Conservation (phyloP, 176 grass and related monocot species). For the Miscanthus lutarioriparius region DNA sequence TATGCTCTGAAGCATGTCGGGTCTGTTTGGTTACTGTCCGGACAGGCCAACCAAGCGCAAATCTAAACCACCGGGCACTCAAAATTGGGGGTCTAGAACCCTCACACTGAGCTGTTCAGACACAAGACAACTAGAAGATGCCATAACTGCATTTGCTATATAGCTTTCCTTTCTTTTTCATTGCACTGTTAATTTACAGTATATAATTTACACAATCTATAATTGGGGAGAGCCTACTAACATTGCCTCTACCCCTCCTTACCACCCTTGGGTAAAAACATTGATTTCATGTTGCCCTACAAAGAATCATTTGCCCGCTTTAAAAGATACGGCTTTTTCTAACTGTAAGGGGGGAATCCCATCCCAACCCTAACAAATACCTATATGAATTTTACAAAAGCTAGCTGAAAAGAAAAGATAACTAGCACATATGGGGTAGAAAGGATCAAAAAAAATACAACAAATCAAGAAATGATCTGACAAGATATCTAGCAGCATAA, state of each 20-base stretch:
- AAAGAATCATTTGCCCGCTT: slow-evolving; percentile 78
- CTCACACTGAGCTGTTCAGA: not conserved
- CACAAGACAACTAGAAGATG: not conserved
- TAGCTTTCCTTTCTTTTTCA: slow-evolving; percentile 31
- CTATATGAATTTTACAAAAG: slow-evolving; percentile 61
- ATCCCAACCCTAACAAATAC: slow-evolving; percentile 68
- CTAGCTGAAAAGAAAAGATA: slow-evolving; percentile 47
- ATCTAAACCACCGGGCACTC: no score
- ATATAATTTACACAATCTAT: slow-evolving; percentile 59
- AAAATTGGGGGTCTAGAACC: no score
- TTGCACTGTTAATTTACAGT: slow-evolving; percentile 59
- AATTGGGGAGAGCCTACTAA: slow-evolving; percentile 31
- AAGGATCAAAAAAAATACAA: slow-evolving; percentile 57
- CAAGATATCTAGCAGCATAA: slow-evolving; percentile 28
- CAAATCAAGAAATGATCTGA: slow-evolving; percentile 65
- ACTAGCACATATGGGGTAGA: slow-evolving; percentile 33
- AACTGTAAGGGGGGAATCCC: slow-evolving; percentile 47
- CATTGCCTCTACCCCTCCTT: slow-evolving; percentile 14
- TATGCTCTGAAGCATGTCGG: no score
- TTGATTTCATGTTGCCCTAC: slow-evolving; percentile 50
- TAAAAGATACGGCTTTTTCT: slow-evolving; percentile 49
- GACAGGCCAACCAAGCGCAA: no score
- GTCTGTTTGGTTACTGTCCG: no score
- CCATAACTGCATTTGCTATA: slow-evolving; percentile 22
- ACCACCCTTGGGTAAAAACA: slow-evolving; percentile 40